Evolutionary conservation across 306 rosid genomes (phyloP).

Genomic region (Rosa multiflora): DNA sequence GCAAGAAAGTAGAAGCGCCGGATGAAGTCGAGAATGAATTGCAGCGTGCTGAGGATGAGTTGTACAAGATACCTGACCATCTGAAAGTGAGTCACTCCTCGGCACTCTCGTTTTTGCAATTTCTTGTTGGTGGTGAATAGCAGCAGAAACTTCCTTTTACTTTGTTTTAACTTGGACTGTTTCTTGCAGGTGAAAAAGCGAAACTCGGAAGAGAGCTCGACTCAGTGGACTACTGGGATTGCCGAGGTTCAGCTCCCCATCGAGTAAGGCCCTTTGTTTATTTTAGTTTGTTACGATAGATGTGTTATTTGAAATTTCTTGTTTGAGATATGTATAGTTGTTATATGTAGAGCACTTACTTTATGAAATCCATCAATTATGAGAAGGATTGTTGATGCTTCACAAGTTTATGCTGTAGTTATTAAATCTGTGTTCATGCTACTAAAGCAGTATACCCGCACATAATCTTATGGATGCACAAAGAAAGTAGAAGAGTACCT

Average conservation of each 20-base stretch:
- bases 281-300: not conserved
- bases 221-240: conserved; percentile 99
- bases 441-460: not conserved
- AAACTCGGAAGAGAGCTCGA: conserved; percentile 95
- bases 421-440: not conserved
- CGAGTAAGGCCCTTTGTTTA: conserved; percentile 57
- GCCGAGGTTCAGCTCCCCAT: conserved; percentile 99
- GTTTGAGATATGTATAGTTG: not conserved
- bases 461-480: not conserved
- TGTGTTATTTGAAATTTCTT: not conserved
- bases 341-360: too few species aligned
- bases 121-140: not conserved
- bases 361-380: not conserved
- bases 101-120: not conserved
- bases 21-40: conserved; percentile 81
- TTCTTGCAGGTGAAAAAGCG: conserved; percentile 73
- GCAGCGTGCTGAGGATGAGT: conserved; percentile 89
- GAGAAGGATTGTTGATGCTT: not conserved
- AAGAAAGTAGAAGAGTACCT: not conserved
- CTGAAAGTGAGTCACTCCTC: conserved; percentile 66
- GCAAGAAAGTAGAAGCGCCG: conserved; percentile 57
- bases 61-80: conserved; percentile 95
- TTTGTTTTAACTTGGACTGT: conserved; percentile 11
- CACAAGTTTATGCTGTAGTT: conserved; percentile 1
- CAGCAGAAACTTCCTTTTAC: not conserved